Conservation (phyloP, 768 basidiomycete genomes). For the Mycena haematopus region DNA sequence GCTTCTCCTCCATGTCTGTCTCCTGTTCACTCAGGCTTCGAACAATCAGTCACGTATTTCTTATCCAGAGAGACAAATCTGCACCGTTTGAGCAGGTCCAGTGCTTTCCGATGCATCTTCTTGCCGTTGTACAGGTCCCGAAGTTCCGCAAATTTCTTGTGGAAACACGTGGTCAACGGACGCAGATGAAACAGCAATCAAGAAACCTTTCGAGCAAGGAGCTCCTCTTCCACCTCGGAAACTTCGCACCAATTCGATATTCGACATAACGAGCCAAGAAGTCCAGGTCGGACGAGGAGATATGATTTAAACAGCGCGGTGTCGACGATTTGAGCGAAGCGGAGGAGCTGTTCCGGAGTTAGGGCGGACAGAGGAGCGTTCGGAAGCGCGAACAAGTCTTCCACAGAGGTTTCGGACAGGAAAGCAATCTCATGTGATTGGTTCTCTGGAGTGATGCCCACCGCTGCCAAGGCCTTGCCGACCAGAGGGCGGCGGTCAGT, state of each 20-base stretch:
- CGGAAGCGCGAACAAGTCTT: conserved; percentile 81
- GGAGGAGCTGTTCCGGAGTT: conserved; percentile 83
- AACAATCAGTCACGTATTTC: conserved; percentile 1
- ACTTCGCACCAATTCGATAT: conserved; percentile 98
- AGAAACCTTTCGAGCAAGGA: conserved; percentile 78
- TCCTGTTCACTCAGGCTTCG: conserved; percentile 82
- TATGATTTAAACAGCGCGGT: conserved; percentile 96
- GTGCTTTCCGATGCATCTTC: conserved; percentile 92
- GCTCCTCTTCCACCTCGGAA: conserved; percentile 86
- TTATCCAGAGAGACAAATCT: conserved; percentile 37
- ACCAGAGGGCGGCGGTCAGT: conserved; percentile 91
- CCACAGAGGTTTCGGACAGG: conserved; percentile 73
- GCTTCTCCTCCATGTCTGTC: conserved; percentile 76
- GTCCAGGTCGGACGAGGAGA: conserved; percentile 76
- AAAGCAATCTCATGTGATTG: conserved; percentile 72
- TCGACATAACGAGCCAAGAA: conserved; percentile 88
- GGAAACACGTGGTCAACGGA: conserved; percentile 3
- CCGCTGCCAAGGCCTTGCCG: conserved; percentile 71
- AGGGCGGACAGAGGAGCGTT: conserved; percentile 74
- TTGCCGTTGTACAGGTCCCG: conserved; percentile 92
- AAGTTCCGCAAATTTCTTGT: conserved; percentile 89
- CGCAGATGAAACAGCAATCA: neutral
- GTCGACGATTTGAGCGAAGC: conserved; percentile 93
- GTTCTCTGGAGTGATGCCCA: conserved; percentile 69
- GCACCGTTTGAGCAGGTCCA: conserved; percentile 84